Percentiles rank a stretch among this genome's conserved stretches.
phyloP scores from a whole-genome alignment of 2,329 filamentous ascomycete genomes.

The Xylariaceae sp. region DNA sequence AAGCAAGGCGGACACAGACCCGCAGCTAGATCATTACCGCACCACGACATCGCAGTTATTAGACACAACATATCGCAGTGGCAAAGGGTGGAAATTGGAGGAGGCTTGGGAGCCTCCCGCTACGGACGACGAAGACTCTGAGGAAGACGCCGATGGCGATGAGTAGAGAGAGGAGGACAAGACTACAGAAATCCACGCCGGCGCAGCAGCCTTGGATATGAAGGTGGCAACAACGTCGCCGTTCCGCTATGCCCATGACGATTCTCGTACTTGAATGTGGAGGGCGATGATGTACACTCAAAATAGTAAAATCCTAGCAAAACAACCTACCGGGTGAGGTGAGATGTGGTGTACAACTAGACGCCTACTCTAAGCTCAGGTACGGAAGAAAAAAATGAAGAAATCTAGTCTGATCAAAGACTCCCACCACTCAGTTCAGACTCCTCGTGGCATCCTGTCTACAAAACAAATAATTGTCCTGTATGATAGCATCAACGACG shows the following conservation, averaged over 20 bases:
- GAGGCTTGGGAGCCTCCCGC: conserved; percentile 77
- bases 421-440: neutral
- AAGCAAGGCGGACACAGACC: conserved; percentile 59
- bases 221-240: conserved; percentile 12
- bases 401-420: conserved; percentile 5
- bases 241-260: conserved; percentile 27
- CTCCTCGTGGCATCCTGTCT: neutral
- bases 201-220: conserved; percentile 38
- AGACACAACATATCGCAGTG: conserved; percentile 58
- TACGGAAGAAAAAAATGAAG: conserved; percentile 21
- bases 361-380: neutral
- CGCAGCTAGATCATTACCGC: conserved; percentile 60
- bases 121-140: conserved; percentile 64
- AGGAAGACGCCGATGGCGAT: conserved; percentile 51
- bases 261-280: conserved; percentile 10
- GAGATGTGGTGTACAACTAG: conserved; percentile 1
- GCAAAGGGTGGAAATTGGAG: conserved; percentile 81
- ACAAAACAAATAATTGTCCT: neutral
- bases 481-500: neutral
- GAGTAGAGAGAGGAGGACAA: conserved; percentile 47
- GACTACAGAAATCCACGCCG: conserved; percentile 37
- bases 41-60: conserved; percentile 62
- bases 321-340: conserved; percentile 8
- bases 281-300: conserved; percentile 11
- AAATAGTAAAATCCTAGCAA: conserved; percentile 23